Conservation (phyloP, 345 rosid genomes). For the Crucihimalaya himalaica region DNA sequence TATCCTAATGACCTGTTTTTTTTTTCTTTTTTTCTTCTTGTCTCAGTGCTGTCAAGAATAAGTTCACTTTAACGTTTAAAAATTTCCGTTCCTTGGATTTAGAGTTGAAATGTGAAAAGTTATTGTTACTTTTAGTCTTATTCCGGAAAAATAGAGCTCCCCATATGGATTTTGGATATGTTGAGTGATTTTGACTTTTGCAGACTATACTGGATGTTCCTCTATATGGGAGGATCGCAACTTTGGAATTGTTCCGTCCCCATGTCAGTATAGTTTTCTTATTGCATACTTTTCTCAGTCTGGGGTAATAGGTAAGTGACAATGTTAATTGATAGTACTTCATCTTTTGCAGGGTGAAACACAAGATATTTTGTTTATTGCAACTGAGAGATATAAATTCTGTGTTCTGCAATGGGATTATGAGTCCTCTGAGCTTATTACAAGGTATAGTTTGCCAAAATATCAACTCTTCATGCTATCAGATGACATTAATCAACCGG, state of each 20-base stretch:
- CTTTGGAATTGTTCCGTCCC: slow-evolving; percentile 87
- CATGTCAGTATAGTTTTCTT: slow-evolving; percentile 59
- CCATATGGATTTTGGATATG: background rate
- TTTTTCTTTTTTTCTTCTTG: background rate
- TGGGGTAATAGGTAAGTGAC: slow-evolving; percentile 15
- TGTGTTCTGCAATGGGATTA: slow-evolving; percentile 96
- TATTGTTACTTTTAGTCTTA: slow-evolving; percentile 4
- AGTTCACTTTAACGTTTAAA: background rate
- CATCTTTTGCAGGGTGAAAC: slow-evolving; percentile 74
- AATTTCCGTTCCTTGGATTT: background rate
- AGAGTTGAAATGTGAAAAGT: background rate
- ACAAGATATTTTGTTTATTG: slow-evolving; percentile 86
- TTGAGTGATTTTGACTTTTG: slow-evolving; percentile 26
- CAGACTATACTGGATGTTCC: slow-evolving; percentile 95
- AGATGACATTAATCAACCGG: slow-evolving; percentile 1
- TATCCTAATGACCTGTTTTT: background rate
- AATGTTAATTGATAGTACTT: slow-evolving; percentile 18
- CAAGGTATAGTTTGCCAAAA: slow-evolving; percentile 52
- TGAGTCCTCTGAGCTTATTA: slow-evolving; percentile 77
- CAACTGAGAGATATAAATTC: slow-evolving; percentile 85
- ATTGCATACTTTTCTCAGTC: background rate
- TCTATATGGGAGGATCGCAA: slow-evolving; percentile 92
- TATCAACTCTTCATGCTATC: background rate
- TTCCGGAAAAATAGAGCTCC: background rate
- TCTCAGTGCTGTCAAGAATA: background rate